Evolutionary conservation across 768 basidiomycete species (phyloP), one percentile per base, ranked within the genome.

Genomic region (Leccinum fibrillosum): DNA sequence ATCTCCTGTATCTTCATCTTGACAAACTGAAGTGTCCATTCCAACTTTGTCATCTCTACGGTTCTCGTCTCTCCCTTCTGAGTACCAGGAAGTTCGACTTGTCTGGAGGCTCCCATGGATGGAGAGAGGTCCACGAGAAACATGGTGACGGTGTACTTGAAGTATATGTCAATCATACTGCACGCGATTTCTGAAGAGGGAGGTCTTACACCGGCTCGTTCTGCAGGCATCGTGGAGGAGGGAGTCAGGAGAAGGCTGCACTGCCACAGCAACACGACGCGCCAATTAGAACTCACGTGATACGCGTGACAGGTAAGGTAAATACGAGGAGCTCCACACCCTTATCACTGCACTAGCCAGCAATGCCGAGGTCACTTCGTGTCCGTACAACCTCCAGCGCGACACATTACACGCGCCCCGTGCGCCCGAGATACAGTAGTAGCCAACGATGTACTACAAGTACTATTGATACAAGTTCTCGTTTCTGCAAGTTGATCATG

Each of bases 1-100:
- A 96, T 94, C 60, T 95, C 90, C 69, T 96, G 92, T 34, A 95
- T 82, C 72, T 94, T 94, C 62, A 93, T 81, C 70, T 91, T 92
- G 15, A 92, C 90, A 67, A 88, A 97, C 67, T 93, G 90, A 48
- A 96, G 78, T 1, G 83, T 80, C 82, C 89, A 89, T 65, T 91
- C 84, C 28, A 98, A 78, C 69, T 92, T 89, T 7, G 89, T 84
- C 74, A 88, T 86, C 63, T 90, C 80, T 37, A 79, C 74, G 13
- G 77, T 74, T 48, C 75, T 76, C 35, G 73, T 65, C 61, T 86
- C 80, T 49, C 82, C 83, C 37, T 81, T 74, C 12, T 81, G 74
- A 25, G 80, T 81, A 30, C 76, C 74, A 4, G 84, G 77, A 23
- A 87, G 68, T 42, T 86, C 77, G 42, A 92, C 80, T 1, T 76